phyloP scores from a whole-genome alignment of 2,329 filamentous ascomycete genomes.

The Trichoderma gracile region DNA sequence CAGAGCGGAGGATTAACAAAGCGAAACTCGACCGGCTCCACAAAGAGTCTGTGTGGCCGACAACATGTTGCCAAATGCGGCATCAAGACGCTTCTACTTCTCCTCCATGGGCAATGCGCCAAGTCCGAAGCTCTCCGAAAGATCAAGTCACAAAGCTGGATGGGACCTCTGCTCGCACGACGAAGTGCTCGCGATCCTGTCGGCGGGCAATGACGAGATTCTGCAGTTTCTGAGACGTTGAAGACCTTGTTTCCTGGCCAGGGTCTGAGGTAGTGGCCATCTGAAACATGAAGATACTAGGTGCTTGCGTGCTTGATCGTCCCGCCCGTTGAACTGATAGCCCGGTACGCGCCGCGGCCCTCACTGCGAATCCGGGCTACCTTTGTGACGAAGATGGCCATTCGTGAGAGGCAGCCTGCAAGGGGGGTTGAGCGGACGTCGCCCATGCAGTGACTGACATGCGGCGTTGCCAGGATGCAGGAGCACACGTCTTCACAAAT shows the following conservation, averaged over 20 bases:
- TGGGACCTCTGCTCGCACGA: too few species aligned
- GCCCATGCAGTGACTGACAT: constrained; percentile 4
- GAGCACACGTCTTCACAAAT: constrained; percentile 2
- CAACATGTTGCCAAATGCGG: neutral
- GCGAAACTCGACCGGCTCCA: neutral
- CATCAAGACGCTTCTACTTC: neutral
- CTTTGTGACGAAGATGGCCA: constrained; percentile 12
- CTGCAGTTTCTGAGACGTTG: constrained; percentile 20
- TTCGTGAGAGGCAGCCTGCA: constrained; percentile 6
- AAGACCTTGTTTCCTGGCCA: constrained; percentile 20
- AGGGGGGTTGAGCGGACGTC: constrained; percentile 16
- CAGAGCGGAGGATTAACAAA: constrained; percentile 9
- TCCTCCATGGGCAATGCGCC: neutral
- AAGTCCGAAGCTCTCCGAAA: neutral
- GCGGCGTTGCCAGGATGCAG: neutral
- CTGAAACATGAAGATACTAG: constrained; percentile 28
- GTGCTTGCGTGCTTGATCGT: constrained; percentile 35
- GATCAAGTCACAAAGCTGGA: neutral
- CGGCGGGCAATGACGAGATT: neutral
- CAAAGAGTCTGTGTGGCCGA: neutral
- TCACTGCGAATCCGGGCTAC: neutral
- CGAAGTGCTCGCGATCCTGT: neutral
- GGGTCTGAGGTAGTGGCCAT: constrained; percentile 11
- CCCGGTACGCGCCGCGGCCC: constrained; percentile 21
- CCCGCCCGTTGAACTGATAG: constrained; percentile 29